Evolutionary conservation across 768 basidiomycete genomes (phyloP).

Genomic region (Panaeolus papilionaceus): DNA sequence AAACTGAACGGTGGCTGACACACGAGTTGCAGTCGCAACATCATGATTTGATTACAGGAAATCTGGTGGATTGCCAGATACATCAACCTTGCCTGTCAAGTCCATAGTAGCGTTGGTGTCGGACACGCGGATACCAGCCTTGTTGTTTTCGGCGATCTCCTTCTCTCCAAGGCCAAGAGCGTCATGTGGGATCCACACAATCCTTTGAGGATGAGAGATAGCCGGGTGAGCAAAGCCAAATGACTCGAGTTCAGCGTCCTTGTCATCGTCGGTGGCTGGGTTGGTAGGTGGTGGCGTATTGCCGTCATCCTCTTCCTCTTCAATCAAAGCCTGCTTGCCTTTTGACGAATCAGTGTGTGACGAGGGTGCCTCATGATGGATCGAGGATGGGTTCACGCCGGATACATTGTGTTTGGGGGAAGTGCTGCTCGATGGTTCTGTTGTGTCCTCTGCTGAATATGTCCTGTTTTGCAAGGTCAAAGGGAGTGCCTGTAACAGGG

Average conservation of each 20-base stretch:
- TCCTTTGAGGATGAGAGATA: constrained; percentile 69
- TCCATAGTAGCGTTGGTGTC: constrained; percentile 40
- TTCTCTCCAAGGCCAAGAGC: constrained; percentile 63
- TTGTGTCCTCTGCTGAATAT: constrained; percentile 35
- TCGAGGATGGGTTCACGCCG: not conserved
- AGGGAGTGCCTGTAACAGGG: constrained; percentile 78
- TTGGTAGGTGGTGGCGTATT: constrained; percentile 2
- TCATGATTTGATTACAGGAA: constrained; percentile 14
- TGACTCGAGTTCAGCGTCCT: constrained; percentile 38
- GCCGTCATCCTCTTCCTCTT: constrained; percentile 17
- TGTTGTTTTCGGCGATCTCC: constrained; percentile 62
- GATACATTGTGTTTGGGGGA: constrained; percentile 10
- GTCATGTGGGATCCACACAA: constrained; percentile 89
- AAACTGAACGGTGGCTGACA: not conserved
- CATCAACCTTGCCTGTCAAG: constrained; percentile 44
- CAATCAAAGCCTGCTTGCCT: constrained; percentile 4
- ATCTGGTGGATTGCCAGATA: constrained; percentile 42
- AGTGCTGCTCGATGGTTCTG: constrained; percentile 13
- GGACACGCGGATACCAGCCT: constrained; percentile 58
- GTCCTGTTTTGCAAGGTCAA: constrained; percentile 78
- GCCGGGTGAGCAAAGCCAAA: constrained; percentile 93
- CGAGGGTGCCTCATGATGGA: not conserved
- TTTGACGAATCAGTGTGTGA: constrained; percentile 4
- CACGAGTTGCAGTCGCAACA: not conserved
- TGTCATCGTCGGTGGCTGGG: constrained; percentile 25